Base-by-base conservation (phyloP, 331 rosid genomes). In the Ulmus americana region DNA sequence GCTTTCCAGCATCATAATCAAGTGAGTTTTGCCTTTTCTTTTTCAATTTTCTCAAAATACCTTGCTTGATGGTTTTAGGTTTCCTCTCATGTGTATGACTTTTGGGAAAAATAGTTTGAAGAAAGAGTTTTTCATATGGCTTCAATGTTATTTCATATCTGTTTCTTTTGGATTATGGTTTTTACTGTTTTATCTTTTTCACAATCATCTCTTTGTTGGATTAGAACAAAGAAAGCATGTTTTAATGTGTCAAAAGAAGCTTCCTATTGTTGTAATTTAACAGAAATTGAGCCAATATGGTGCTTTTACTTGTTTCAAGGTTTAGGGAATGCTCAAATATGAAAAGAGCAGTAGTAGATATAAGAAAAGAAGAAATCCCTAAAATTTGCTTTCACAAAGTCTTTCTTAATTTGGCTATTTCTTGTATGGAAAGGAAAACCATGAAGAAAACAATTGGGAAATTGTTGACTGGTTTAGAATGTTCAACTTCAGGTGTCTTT, bases 11-110 rank as follows among this genome's bases (percentile, higher is more conserved):
- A 41, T 49, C 77, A 63, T 73, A 79, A 79, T 88, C 83, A 80
- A 89, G 99, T 92, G 68, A 81, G 78, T 64, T 54, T 7, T 49
- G 43, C 56, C 22, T 47, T 53, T 20, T 16, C 2, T 1, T 3
- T 14, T 58, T 62, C 46, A 3, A 50, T 14, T 63, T 45, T 42
- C 53, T 28, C 7, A 13, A 28, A 28, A 45, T 47, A 47, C 53
- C 74, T 66, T 40, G 15, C 50, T 13, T 13, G 7, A 41, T 7
- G 20, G 38, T 39, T 44, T 41, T 42, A 3, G 1, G 6, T 55
- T 28, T 28, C 4, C 35, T 28, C 35, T 2, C 35, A 28, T 28
- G 35, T 28, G 35, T 28, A 28, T 28, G 35, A 28, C 2, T 55
- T 28, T 4, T 16, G 60, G 42, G 60, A 16, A 60, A n/a, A 47